Conservation (phyloP, 129 eudicot species). For the carrot (Daucus carota) region DH1_v3.0 NC_030386.2:37141001-37141500, state of each 20-base stretch:
- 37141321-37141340: slow-evolving; percentile 91
- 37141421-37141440: slow-evolving; percentile 71
- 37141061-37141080: not conserved
- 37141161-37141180: slow-evolving; percentile 59
- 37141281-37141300: slow-evolving; percentile 71
- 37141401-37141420: slow-evolving; percentile 74
- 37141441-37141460: slow-evolving; percentile 89
- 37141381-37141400: slow-evolving; percentile 71
- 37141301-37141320: slow-evolving; percentile 91
- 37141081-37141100: no score
- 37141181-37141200: slow-evolving; percentile 72
- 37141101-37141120: no score
- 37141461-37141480: slow-evolving; percentile 93
- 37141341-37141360: slow-evolving; percentile 88
- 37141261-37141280: slow-evolving; percentile 53
- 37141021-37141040: not conserved
- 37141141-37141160: slow-evolving; percentile 19
- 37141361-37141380: slow-evolving; percentile 46
- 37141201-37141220: slow-evolving; percentile 60
- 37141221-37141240: slow-evolving; percentile 59
- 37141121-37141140: not conserved
- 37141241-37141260: slow-evolving; percentile 61
- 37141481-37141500: slow-evolving; percentile 43
- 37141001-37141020: not conserved
- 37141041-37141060: not conserved